Evolutionary conservation across 352 stramenopile species (phyloP), one percentile per base, ranked within the genome.

Genomic region (Pythium monospermum): DNA sequence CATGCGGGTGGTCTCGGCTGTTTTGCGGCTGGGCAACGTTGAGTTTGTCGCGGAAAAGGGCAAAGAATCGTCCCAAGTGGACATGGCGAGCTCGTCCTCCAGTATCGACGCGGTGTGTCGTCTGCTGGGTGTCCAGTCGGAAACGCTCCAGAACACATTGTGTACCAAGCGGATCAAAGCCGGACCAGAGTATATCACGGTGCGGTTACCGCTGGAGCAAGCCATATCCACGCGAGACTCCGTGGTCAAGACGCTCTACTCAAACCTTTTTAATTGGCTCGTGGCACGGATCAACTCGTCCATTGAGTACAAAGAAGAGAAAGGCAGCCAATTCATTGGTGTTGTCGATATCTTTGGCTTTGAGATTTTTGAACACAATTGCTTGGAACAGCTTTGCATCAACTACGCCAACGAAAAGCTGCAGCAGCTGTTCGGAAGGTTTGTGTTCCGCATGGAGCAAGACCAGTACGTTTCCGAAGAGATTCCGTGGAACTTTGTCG

Each of bases 261-360:
- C 81, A 5, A 87, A 90, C 44, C 51, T 96, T 49, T 96, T 96
- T 67, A 85, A 97, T 37, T 99, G 92, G 91, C 75, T 99, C 26
- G 95, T 99, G 10, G 70, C 83, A 43, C 74, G 83, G 28, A 96
- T 98, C 66, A 98, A 98, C 66, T 66, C 70, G 61, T 96, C 69
- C 47, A 94, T 97, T 53, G 68, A 91, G 66, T 91, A 92, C 66
- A 75, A 75, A 49, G 74, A 89, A 59, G 65, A 82, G 52, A 53
- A 52, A 0, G 66, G 71, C 19, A 83, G 59, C 30, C 80, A 89
- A 46, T 95, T 96, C 43, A 95, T 96, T 42, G 87, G 87, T 32
- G 80, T 96, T 2, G 75, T 96, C 27, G 87, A 96, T 49, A 96
- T 96, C 49, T 96, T 95, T 46, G 87, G 87, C 10, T 96, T 96